Base-by-base conservation (phyloP, 208 protist species). In the Leishmania amazonensis region DNA sequence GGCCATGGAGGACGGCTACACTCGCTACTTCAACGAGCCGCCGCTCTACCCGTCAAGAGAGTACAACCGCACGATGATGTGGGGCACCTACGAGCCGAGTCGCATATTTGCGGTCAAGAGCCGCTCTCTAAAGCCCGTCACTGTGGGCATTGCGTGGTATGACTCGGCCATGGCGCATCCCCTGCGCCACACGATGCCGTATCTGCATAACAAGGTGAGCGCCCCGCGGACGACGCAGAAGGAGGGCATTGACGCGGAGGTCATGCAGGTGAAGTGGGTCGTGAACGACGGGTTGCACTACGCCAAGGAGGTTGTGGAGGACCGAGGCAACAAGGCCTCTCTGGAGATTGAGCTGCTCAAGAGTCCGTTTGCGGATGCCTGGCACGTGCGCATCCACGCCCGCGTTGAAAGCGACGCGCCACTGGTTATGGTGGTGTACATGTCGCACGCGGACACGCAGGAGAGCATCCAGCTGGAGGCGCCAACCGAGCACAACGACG, bases 1-100 rank as follows among this genome's bases (percentile, higher is more conserved):
- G 68, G 78, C 77, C 31, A 88, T 93, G 88, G 89, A 94, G 79
- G 85, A 79, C 24, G 86, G 85, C 60, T 97, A 97, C 79, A 81
- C 78, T 7, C 75, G 78, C 45, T 94, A 94, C 85, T 91, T 90
- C 80, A 80, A 64, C 73, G 81, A 88, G 31, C 92, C 94, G 7
- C 94, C 94, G 54, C 84, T 95, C 24, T 95, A 90, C 85, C 88
- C 76, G 51, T 94, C 90, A 1, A 78, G 77, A 31, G 89, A 83
- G 78, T 97, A 94, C 89, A 95, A 96, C 81, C 85, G 86, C 40
- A 92, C 90, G 4, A 88, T 95, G 83, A 79, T 90, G 72, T 97
- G 94, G 94, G 94, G 94, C 35, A 96, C 94, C 5, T 97, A 97
- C 83, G 91, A 96, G 80, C 94, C 94, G 35, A 93, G 90, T 78